These are phyloP conservation scores for Pseudomassariella vexata DNA, from an alignment of 2,329 filamentous ascomycete species.

Conservation along the genomic window DNA sequence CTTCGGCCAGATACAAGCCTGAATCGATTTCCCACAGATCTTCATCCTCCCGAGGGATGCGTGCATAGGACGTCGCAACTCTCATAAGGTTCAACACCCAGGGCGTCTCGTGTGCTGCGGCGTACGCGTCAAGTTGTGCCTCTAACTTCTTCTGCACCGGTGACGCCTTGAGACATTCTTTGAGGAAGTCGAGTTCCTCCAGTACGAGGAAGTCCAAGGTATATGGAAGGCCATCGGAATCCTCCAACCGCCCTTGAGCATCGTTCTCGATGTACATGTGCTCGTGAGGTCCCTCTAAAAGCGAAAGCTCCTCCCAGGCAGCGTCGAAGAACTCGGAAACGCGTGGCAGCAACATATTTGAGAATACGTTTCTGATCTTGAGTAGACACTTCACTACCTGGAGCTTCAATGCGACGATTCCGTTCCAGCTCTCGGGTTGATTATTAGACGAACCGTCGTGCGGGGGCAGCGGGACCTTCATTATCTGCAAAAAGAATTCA, in stretches of 20 bases:
- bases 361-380: constrained; percentile 81
- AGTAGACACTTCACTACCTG: constrained; percentile 93
- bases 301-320: constrained; percentile 81
- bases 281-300: constrained; percentile 67
- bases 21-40: constrained; percentile 95
- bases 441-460: constrained; percentile 46
- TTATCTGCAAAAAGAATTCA: constrained; percentile 76
- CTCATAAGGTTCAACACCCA: constrained; percentile 90
- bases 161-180: constrained; percentile 80
- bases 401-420: constrained; percentile 78
- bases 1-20: constrained; percentile 90
- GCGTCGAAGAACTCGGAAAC: constrained; percentile 78
- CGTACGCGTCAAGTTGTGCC: constrained; percentile 31
- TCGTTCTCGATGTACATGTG: constrained; percentile 82
- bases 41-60: constrained; percentile 89
- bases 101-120: constrained; percentile 56
- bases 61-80: constrained; percentile 76
- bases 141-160: constrained; percentile 25
- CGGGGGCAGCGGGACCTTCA: constrained; percentile 72
- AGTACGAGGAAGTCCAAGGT: constrained; percentile 89
- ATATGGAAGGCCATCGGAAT: constrained; percentile 86
- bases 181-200: constrained; percentile 92
- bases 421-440: constrained; percentile 68
- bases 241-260: constrained; percentile 81
- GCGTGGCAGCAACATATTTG: constrained; percentile 74